phyloP scores from a whole-genome alignment of 1,139 yeast genomes.

The Martiniozyma asiatica region DNA sequence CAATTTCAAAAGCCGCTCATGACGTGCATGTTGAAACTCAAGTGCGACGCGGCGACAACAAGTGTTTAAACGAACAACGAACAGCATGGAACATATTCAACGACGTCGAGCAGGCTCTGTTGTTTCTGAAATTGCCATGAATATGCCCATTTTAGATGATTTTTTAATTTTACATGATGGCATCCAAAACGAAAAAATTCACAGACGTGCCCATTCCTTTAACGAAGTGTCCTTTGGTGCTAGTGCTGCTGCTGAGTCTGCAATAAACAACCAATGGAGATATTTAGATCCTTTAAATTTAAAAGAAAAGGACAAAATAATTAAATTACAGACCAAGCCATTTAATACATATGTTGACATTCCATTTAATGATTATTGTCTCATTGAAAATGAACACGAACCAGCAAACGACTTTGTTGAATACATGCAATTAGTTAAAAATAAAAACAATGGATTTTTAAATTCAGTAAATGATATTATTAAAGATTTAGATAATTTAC shows the following conservation, averaged over 20 bases:
- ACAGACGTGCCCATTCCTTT: too few species aligned
- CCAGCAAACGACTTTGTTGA: constrained; percentile 30
- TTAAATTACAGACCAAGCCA: constrained; percentile 25
- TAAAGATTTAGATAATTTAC: constrained; percentile 30
- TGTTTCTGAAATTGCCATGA: constrained; percentile 28
- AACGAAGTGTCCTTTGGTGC: too few species aligned
- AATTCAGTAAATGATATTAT: constrained; percentile 32
- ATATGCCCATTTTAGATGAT: constrained; percentile 17
- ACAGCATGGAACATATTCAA: too few species aligned
- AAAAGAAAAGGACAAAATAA: constrained; percentile 25
- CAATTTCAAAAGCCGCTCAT: too few species aligned
- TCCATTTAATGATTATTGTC: constrained; percentile 25
- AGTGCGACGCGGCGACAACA: too few species aligned
- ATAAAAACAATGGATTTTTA: constrained; percentile 26
- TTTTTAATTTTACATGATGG: too few species aligned
- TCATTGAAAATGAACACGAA: constrained; percentile 23
- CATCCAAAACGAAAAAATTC: too few species aligned
- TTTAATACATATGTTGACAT: constrained; percentile 31
- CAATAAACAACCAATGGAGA: too few species aligned
- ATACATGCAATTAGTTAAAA: constrained; percentile 24
- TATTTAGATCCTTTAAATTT: constrained; percentile 30
- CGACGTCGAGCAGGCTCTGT: constrained; percentile 38
- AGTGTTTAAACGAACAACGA: too few species aligned
- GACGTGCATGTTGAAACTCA: too few species aligned
- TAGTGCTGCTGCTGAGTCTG: too few species aligned